phyloP scores from a whole-genome alignment of 768 basidiomycete genomes.

The Tulasnella sp. region DNA sequence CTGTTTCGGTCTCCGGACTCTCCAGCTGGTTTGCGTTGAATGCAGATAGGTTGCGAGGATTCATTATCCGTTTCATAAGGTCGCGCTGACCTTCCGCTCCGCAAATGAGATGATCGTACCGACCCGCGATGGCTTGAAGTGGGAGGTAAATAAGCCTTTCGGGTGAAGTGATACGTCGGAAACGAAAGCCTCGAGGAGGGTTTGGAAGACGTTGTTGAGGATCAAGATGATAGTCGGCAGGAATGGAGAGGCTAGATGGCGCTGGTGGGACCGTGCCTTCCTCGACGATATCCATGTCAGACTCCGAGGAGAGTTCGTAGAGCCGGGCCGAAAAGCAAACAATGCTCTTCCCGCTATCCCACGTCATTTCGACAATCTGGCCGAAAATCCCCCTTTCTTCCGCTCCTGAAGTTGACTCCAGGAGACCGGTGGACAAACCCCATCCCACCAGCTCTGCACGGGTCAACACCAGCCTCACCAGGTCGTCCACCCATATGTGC shows the following conservation, averaged over 20 bases:
- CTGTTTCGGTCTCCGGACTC: neutral
- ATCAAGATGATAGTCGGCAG: neutral
- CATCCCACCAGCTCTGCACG: neutral
- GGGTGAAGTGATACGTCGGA: constrained; percentile 8
- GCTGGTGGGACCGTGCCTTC: neutral
- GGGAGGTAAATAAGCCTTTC: neutral
- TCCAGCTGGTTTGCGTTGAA: neutral
- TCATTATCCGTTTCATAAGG: neutral
- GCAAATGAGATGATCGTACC: constrained; percentile 20
- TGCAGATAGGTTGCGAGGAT: neutral
- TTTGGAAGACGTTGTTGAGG: constrained; percentile 15
- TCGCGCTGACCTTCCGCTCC: neutral
- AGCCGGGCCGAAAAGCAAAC: constrained; percentile 5
- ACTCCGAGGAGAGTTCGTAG: neutral
- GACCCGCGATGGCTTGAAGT: constrained; percentile 23
- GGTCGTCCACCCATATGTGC: constrained; percentile 16
- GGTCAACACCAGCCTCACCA: constrained; percentile 9
- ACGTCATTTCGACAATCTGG: constrained; percentile 1
- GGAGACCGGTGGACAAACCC: neutral
- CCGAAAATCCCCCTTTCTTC: neutral
- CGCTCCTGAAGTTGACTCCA: neutral
- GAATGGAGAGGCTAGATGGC: neutral
- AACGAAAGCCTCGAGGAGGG: constrained; percentile 21
- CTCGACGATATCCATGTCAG: neutral
- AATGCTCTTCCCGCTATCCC: neutral